phyloP scores from a whole-genome alignment of 441 rosid genomes.

The Capsella rubella region DNA sequence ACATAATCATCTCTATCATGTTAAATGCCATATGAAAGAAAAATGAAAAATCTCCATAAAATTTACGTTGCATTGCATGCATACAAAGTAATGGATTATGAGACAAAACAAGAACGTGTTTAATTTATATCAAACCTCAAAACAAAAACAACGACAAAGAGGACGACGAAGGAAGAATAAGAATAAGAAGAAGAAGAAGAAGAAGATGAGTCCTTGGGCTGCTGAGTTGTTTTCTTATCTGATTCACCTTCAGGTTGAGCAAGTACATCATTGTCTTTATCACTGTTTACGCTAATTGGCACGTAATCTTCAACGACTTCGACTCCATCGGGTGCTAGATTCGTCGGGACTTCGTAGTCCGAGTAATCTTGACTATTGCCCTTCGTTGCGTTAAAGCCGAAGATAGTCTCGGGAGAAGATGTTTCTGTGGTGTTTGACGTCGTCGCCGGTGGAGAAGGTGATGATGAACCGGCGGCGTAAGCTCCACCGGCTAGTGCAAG shows the following conservation, averaged over 20 bases:
- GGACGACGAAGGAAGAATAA: neutral
- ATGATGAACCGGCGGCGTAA: constrained; percentile 28
- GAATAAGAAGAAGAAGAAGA: constrained; percentile 12
- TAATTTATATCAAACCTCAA: neutral
- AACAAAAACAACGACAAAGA: constrained; percentile 22
- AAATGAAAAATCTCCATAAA: neutral
- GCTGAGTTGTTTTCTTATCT: neutral
- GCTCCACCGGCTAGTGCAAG: constrained; percentile 19
- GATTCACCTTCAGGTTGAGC: constrained; percentile 21
- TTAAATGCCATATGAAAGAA: neutral
- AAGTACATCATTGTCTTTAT: constrained; percentile 23
- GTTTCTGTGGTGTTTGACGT: constrained; percentile 13
- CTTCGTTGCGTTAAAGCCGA: neutral
- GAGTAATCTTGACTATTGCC: constrained; percentile 31
- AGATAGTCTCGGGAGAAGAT: constrained; percentile 10
- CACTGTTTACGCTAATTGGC: neutral
- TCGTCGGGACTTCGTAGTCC: constrained; percentile 38
- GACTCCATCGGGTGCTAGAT: constrained; percentile 37
- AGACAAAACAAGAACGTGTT: neutral
- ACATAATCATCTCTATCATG: neutral
- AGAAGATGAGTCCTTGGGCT: constrained; percentile 14
- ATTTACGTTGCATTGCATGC: constrained; percentile 33
- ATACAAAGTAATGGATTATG: neutral
- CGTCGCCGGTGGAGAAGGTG: constrained; percentile 33
- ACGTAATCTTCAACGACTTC: constrained; percentile 36